A percentile compares a stretch with the other conserved stretches of the same genome.
Conservation (phyloP, 1,284 basidiomycete species). For the Irpex sp. region DNA sequence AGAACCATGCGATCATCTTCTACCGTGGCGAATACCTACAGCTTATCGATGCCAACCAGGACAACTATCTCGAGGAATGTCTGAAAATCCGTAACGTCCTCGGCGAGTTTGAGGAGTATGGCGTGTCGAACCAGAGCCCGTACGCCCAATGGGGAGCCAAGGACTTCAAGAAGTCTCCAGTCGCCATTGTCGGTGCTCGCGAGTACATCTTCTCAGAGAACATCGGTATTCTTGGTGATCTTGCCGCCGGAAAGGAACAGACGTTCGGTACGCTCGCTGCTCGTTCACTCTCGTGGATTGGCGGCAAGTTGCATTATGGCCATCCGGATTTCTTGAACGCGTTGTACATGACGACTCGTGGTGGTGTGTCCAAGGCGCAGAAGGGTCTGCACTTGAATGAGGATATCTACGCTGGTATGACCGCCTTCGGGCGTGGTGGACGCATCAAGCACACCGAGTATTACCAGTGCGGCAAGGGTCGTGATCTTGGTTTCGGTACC, state of each 20-base stretch:
- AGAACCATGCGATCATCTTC: constrained; percentile 99
- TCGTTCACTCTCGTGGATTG: constrained; percentile 94
- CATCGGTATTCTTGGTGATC: constrained; percentile 97
- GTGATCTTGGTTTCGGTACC: constrained; percentile 98
- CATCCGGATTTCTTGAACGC: constrained; percentile 99
- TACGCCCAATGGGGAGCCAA: constrained; percentile 87
- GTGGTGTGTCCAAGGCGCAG: constrained; percentile 98
- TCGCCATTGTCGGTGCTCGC: constrained; percentile 97
- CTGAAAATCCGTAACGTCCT: constrained; percentile 99
- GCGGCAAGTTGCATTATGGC: constrained; percentile 98
- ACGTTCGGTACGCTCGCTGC: constrained; percentile 98
- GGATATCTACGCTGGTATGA: constrained; percentile 99
- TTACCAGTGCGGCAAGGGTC: constrained; percentile 97
- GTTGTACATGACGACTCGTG: constrained; percentile 97
- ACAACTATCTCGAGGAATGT: constrained; percentile 99
- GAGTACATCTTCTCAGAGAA: constrained; percentile 99
- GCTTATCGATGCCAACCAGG: constrained; percentile 99
- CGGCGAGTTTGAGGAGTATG: constrained; percentile 95
- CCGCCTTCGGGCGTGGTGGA: constrained; percentile 93
- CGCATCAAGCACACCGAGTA: constrained; percentile 99
- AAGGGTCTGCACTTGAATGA: constrained; percentile 98
- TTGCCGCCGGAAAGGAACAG: constrained; percentile 99
- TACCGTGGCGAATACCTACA: constrained; percentile 99
- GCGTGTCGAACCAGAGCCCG: constrained; percentile 83
- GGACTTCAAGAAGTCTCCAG: constrained; percentile 86